A percentile compares a stretch with the other conserved stretches of the same genome.
phyloP scores from a whole-genome alignment of 78 protist genomes.

The Dictyostelium discoideum region DNA sequence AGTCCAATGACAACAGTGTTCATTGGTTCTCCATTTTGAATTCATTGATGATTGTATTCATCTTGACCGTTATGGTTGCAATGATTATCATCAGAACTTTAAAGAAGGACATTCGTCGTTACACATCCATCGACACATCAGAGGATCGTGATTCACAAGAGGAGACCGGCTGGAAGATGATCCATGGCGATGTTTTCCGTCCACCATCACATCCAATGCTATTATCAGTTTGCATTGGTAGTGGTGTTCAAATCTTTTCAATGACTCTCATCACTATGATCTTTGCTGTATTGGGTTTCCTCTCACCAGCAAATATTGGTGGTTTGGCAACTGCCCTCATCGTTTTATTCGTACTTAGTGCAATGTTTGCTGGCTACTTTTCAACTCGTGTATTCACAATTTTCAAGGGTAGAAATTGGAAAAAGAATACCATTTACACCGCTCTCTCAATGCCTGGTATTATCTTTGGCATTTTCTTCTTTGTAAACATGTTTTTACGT shows the following conservation, averaged over 20 bases:
- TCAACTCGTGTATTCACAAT: conserved; percentile 90
- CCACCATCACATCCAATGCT: conserved; percentile 91
- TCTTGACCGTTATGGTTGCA: conserved; percentile 97
- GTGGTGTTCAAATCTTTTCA: conserved; percentile 92
- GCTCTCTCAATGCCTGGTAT: conserved; percentile 86
- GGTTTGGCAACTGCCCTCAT: conserved; percentile 90
- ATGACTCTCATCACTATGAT: conserved; percentile 91
- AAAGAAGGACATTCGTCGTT: conserved; percentile 87
- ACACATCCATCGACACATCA: conserved; percentile 80
- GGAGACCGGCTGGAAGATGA: conserved; percentile 99
- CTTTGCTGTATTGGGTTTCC: conserved; percentile 96
- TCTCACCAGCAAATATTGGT: conserved; percentile 97
- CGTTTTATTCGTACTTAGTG: conserved; percentile 95
- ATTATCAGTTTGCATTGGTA: conserved; percentile 90
- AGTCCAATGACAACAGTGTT: conserved; percentile 77
- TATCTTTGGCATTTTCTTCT: conserved; percentile 84
- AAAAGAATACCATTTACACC: conserved; percentile 80
- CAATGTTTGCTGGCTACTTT: conserved; percentile 92
- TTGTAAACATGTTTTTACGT: conserved; percentile 91
- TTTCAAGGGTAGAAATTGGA: conserved; percentile 93
- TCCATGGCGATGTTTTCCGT: conserved; percentile 98
- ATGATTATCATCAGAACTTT: conserved; percentile 96
- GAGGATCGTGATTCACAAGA: conserved; percentile 78
- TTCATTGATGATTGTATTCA: conserved; percentile 95
- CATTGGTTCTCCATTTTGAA: conserved; percentile 98